These are phyloP conservation scores for Candida ponderosae DNA, from an alignment of 805 yeast species.

Conservation along the genomic window DNA sequence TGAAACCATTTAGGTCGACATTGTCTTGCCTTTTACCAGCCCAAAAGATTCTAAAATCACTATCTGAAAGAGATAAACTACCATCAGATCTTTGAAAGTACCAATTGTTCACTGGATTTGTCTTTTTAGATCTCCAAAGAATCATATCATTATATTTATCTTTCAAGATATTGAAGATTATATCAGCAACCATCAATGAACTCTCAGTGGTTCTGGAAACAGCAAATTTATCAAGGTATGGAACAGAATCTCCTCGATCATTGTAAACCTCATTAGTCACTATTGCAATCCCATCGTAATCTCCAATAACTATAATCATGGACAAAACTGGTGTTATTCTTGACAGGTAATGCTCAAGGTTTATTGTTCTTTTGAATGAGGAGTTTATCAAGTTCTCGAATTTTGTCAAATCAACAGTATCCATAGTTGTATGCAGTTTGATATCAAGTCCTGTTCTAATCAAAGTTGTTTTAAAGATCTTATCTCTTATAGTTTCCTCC, in stretches of 20 bases:
- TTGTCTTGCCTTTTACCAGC: conserved; percentile 23
- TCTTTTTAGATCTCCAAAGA: conserved; percentile 83
- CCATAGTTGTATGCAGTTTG: conserved; percentile 11
- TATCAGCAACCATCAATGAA: conserved; percentile 87
- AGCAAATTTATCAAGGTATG: conserved; percentile 92
- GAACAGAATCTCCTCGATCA: conserved; percentile 30
- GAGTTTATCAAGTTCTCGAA: conserved; percentile 61
- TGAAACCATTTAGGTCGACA: conserved; percentile 37
- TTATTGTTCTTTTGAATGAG: conserved; percentile 68
- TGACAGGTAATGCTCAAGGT: conserved; percentile 54
- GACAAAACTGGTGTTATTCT: conserved; percentile 66
- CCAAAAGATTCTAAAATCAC: conserved; percentile 38
- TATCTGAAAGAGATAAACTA: conserved; percentile 38
- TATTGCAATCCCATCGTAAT: conserved; percentile 92
- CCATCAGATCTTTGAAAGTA: conserved; percentile 88
- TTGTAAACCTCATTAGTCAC: conserved; percentile 65
- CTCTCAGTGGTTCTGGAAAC: conserved; percentile 82
- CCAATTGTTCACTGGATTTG: conserved; percentile 95
- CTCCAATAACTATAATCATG: conserved; percentile 78
- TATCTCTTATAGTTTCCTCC: conserved; percentile 10
- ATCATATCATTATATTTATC: conserved; percentile 63
- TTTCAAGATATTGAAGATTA: conserved; percentile 74
- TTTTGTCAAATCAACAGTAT: conserved; percentile 38
- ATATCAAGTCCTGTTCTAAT: conserved; percentile 61
- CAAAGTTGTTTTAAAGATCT: conserved; percentile 53